Conservation (phyloP, 805 yeast genomes). For the Cephaloascus albidus region DNA sequence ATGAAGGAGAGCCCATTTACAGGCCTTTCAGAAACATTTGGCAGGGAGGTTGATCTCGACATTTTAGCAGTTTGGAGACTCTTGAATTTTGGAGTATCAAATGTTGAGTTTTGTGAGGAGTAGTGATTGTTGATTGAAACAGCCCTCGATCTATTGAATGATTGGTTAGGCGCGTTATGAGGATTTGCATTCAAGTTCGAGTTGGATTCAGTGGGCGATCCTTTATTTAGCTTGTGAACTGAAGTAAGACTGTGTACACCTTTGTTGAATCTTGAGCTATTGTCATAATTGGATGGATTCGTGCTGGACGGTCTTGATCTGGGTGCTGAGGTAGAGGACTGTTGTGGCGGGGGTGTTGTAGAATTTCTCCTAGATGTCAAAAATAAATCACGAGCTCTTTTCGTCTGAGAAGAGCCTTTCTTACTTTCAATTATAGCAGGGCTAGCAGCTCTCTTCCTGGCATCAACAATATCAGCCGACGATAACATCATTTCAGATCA, state of each 20-base stretch:
- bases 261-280: background rate
- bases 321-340: background rate
- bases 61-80: background rate
- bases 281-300: background rate
- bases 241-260: background rate
- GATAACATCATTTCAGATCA: background rate
- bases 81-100: background rate
- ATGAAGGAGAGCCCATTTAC: background rate
- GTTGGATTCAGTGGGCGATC: background rate
- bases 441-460: background rate
- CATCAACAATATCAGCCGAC: background rate
- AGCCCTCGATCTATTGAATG: background rate
- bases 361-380: background rate
- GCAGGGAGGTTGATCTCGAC: conserved; percentile 1
- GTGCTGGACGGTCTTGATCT: background rate
- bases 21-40: background rate
- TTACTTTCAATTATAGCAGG: background rate
- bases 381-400: background rate
- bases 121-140: background rate
- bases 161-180: background rate
- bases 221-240: background rate
- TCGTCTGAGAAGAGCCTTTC: background rate
- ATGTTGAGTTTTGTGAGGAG: no score
- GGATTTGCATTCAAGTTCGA: background rate
- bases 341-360: background rate